Base-by-base conservation (phyloP, 441 rosid species). In the Pelargonium citronellum region DNA sequence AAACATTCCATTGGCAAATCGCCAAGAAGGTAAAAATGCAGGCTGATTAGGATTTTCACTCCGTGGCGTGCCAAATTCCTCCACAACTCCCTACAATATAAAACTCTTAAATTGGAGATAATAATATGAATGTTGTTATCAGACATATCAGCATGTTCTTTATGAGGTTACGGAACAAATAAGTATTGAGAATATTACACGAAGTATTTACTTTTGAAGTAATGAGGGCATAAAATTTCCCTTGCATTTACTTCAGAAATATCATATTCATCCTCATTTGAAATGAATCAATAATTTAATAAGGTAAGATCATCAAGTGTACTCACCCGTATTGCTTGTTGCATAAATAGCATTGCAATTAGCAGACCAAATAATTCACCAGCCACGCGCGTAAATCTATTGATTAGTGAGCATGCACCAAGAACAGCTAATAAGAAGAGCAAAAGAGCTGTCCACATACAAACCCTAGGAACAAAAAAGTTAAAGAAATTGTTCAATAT, bases 311-410 rank as follows among this genome's bases (percentile, higher is more conserved):
- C 43, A 19, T 55, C 53, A 49, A n/a, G 60, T 16, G 27, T 20
- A 69, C 86, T 83, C 71, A 87, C 95, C 79, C 86, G 82, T 73
- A 89, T 87, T 10, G 92, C 95, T 74, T 89, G 92, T 82, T 89
- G 91, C 92, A 87, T 89, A 76, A 89, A 89, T 64, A 89, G 90
- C 88, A 89, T 89, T 71, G 92, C 92, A 75, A 89, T 87, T 58
- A 89, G 88, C 74, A 89, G 84, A 67, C 95, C 95, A 78, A 89
- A 89, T 58, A 89, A 76, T 87, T 89, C 95, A 74, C 95, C 92
- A 62, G 95, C 92, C 73, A 89, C 13, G 39, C 95, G 89, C 5
- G 95, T 89, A 79, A 89, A 89, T 78, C 95, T 80, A 73, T 87
- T 89, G 81, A 89, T 87, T 75, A 89, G 81, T 63, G 95, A 89